phyloP scores from a whole-genome alignment of 164 flowering plant genomes.

The Malania oleifera region DNA sequence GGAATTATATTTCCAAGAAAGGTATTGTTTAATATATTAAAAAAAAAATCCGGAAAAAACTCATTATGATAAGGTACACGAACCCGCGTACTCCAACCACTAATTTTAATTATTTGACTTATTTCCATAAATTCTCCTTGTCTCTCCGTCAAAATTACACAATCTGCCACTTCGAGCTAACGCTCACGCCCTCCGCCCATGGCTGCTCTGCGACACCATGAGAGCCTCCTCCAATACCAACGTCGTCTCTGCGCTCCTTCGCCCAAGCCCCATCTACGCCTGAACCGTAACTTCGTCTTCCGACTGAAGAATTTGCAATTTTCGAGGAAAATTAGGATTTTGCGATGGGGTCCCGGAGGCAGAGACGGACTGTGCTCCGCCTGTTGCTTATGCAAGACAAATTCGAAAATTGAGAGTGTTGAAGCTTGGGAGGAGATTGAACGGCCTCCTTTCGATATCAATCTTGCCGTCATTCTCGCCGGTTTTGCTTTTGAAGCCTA shows the following conservation, averaged over 20 bases:
- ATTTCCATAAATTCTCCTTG: too few relatives aligned
- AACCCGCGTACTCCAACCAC: too few relatives aligned
- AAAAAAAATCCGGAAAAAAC: too few relatives aligned
- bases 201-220: slow-evolving; percentile 20
- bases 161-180: slow-evolving; percentile 7
- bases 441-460: slow-evolving; percentile 76
- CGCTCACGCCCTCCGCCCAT: slow-evolving; percentile 15
- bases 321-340: slow-evolving; percentile 23
- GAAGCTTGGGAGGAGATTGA: slow-evolving; percentile 25
- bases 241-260: slow-evolving; percentile 7
- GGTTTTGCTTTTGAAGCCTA: slow-evolving; percentile 98
- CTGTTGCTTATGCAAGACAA: slow-evolving; percentile 24
- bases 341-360: slow-evolving; percentile 5
- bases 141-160: slow-evolving; percentile 4
- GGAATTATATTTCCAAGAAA: too few relatives aligned
- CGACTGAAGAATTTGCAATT: slow-evolving; percentile 7
- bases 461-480: slow-evolving; percentile 89
- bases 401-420: slow-evolving; percentile 20
- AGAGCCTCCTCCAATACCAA: slow-evolving; percentile 2
- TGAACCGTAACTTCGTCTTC: slow-evolving; percentile 13
- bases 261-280: slow-evolving; percentile 16
- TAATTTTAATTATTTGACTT: too few relatives aligned
- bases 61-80: too few relatives aligned
- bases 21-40: too few relatives aligned
- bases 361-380: slow-evolving; percentile 9